These are phyloP conservation scores for Aspergillus sp. DNA, from an alignment of 2,329 filamentous ascomycete genomes.

Conservation along the genomic window DNA sequence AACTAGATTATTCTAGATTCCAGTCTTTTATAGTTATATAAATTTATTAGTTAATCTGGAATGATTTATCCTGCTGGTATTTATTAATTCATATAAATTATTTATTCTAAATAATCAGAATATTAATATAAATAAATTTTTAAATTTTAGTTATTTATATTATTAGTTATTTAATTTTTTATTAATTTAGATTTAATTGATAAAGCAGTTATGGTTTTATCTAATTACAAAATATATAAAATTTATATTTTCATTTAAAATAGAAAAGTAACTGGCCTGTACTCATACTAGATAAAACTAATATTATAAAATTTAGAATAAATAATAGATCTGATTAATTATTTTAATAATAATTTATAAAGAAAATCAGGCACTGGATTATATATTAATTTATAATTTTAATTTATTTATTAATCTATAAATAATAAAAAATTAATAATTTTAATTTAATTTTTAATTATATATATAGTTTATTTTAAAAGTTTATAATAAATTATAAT, in stretches of 20 bases:
- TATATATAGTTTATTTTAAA: background rate
- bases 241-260: background rate
- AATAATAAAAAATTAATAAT: background rate
- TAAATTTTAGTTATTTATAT: background rate
- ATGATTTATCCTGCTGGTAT: background rate
- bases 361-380: too few species aligned
- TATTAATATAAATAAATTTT: background rate
- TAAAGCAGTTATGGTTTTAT: background rate
- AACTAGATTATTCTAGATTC: background rate
- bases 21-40: background rate
- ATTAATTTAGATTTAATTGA: background rate
- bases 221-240: background rate
- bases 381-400: background rate
- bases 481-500: background rate
- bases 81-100: background rate
- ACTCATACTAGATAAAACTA: background rate
- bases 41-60: background rate
- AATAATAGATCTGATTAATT: background rate
- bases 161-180: background rate
- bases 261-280: background rate
- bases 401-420: background rate
- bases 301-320: background rate
- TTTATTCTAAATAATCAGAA: background rate
- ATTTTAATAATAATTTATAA: background rate
- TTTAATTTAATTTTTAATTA: background rate